These are phyloP conservation scores for Cyclospora cayetanensis DNA, from an alignment of 169 alveolate species.

Conservation along the genomic window DNA sequence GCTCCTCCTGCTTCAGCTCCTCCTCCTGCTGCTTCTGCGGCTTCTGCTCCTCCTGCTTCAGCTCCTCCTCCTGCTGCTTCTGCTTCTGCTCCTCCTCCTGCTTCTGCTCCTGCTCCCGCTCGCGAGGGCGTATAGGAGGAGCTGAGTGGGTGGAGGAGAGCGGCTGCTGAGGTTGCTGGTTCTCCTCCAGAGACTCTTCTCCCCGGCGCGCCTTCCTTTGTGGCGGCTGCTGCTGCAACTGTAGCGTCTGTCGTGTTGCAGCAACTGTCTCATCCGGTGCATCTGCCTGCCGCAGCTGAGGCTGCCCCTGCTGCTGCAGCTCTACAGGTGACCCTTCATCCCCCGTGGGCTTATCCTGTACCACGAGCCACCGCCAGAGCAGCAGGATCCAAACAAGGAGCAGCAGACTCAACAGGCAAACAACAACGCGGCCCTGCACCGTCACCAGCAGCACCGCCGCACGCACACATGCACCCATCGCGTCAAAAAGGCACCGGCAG, in stretches of 20 bases:
- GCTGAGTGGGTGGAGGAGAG: not conserved
- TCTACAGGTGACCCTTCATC: no score
- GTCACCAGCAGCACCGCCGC: not conserved
- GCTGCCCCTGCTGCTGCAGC: not conserved
- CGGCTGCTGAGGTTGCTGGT: conserved; percentile 16
- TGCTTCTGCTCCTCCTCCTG: not conserved
- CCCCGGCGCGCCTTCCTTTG: not conserved
- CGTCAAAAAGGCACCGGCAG: no score
- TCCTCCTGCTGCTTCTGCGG: no score
- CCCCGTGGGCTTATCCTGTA: not conserved
- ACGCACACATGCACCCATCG: no score
- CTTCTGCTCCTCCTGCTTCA: no score
- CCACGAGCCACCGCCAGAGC: not conserved
- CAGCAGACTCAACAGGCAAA: not conserved
- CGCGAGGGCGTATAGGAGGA: not conserved
- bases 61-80: not conserved
- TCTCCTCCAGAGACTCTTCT: not conserved
- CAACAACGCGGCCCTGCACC: not conserved
- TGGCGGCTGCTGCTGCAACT: not conserved
- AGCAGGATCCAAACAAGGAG: not conserved
- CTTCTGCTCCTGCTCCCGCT: not conserved
- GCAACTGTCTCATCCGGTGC: not conserved
- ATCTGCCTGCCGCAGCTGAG: not conserved
- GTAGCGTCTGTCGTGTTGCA: not conserved
- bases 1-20: not conserved